These are phyloP conservation scores for Daldinia caldariorum DNA, from an alignment of 495 filamentous ascomycete genomes.

Conservation along the genomic window DNA sequence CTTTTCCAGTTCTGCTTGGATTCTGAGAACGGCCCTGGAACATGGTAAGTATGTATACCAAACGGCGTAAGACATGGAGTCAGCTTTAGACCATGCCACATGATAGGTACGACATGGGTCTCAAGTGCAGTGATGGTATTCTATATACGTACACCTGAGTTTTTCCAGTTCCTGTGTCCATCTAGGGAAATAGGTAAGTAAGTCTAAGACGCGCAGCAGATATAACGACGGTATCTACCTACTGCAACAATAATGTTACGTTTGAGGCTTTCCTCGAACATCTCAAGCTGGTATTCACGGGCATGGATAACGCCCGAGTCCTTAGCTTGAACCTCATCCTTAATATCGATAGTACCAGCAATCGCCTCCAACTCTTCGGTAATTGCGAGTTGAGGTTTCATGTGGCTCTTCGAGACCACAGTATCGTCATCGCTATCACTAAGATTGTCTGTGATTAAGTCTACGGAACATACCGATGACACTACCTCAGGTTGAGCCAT, in stretches of 20 bases:
- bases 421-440: slow-evolving; percentile 22
- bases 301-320: slow-evolving; percentile 52
- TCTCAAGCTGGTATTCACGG: slow-evolving; percentile 87
- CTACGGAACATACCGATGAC: not conserved
- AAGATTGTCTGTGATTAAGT: slow-evolving; percentile 10
- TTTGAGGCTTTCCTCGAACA: slow-evolving; percentile 83
- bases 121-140: not conserved
- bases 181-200: slow-evolving; percentile 58
- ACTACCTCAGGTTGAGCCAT: slow-evolving; percentile 1
- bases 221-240: slow-evolving; percentile 40
- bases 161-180: slow-evolving; percentile 95
- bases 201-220: slow-evolving; percentile 1
- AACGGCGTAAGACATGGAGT: not conserved
- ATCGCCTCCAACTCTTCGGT: not conserved
- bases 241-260: slow-evolving; percentile 87
- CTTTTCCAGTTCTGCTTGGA: slow-evolving; percentile 76
- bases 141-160: slow-evolving; percentile 78
- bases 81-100: not conserved
- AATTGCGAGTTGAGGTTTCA: not conserved
- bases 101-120: not conserved
- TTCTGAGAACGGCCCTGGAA: slow-evolving; percentile 80
- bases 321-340: slow-evolving; percentile 6
- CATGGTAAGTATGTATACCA: slow-evolving; percentile 16
- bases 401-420: slow-evolving; percentile 5
- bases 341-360: not conserved